Evolutionary conservation across 73 alveolate species (phyloP).

Genomic region (Paramecium pentaurelia): DNA sequence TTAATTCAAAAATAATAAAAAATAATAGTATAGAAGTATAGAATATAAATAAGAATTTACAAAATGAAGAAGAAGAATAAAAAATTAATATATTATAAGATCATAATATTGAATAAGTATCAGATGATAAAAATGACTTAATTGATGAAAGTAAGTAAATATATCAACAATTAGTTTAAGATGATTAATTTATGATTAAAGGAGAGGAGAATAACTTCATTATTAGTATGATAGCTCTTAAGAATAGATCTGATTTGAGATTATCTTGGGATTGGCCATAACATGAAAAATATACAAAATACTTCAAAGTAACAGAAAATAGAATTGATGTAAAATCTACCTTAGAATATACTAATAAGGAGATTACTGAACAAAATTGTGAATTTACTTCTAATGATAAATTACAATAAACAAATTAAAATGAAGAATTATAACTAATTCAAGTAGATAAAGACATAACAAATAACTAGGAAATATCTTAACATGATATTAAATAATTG

Average conservation of each 20-base stretch:
- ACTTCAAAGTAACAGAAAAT: neutral
- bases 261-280: neutral
- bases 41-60: too few species aligned
- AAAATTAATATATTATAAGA: neutral
- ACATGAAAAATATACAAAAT: neutral
- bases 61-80: neutral
- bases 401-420: too few species aligned
- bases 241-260: neutral
- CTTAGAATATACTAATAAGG: too few species aligned
- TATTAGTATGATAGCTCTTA: neutral
- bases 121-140: neutral
- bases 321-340: too few species aligned
- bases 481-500: too few species aligned
- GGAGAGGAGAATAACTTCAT: neutral
- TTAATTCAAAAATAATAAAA: neutral
- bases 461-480: too few species aligned
- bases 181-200: neutral
- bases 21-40: too few species aligned
- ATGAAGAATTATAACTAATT: too few species aligned
- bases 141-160: too few species aligned
- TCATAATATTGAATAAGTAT: neutral
- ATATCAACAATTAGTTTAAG: neutral
- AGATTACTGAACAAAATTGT: neutral
- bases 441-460: too few species aligned
- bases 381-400: too few species aligned